A percentile compares a stretch with the other conserved stretches of the same genome.
Conservation (phyloP, 139 green algal species). For the Asterochloris erici region DNA sequence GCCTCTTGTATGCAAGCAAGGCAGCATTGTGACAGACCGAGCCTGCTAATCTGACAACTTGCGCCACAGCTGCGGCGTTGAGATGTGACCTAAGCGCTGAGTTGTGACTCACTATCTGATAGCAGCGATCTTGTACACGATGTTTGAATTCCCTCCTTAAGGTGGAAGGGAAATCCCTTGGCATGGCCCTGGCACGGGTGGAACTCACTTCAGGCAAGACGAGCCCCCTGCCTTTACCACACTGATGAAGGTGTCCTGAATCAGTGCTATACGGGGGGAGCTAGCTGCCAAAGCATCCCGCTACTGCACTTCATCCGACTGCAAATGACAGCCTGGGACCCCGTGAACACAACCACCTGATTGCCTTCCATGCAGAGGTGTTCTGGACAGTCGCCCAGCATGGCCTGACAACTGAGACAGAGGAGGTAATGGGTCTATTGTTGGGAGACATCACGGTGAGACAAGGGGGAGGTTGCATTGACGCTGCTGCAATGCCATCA, state of each 20-base stretch:
- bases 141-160: no score
- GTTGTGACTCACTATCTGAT: no score
- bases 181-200: conserved; percentile 8
- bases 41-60: no score
- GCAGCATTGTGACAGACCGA: no score
- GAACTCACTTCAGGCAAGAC: conserved; percentile 13
- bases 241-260: no score
- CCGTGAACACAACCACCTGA: not conserved
- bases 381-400: conserved; percentile 64
- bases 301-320: not conserved
- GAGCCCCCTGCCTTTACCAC: not conserved
- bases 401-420: conserved; percentile 71
- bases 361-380: conserved; percentile 50
- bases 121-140: no score
- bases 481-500: not conserved
- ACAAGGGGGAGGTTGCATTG: not conserved
- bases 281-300: not conserved
- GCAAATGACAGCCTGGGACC: not conserved
- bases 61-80: no score
- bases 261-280: not conserved
- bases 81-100: no score
- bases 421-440: conserved; percentile 87
- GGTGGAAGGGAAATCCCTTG: no score
- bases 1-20: no score
- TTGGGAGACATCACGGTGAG: conserved; percentile 63